A percentile compares a stretch with the other conserved stretches of the same genome.
Evolutionary conservation across 148 eudicot species (phyloP).

Genomic region (Silene latifolia): DNA sequence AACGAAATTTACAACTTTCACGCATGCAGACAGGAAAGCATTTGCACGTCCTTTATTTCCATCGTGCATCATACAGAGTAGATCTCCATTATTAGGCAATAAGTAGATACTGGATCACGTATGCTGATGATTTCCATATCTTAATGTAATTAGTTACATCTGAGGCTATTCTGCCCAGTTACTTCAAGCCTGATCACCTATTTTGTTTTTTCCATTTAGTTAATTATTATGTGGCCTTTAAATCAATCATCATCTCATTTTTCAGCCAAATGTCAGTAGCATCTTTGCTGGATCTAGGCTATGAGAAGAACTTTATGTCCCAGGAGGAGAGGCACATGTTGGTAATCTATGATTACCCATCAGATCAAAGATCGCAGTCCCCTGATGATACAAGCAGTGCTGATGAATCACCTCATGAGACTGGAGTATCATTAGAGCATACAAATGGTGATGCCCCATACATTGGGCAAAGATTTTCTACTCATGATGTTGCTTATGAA

Average conservation of each 20-base stretch:
- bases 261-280: slow-evolving; percentile 22
- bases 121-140: neutral
- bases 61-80: neutral
- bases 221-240: neutral
- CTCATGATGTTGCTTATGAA: slow-evolving; percentile 90
- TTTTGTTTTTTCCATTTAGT: neutral
- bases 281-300: slow-evolving; percentile 23
- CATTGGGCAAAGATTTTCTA: slow-evolving; percentile 78
- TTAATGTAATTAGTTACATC: neutral
- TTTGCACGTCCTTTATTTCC: neutral
- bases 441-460: slow-evolving; percentile 62
- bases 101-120: neutral
- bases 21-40: neutral
- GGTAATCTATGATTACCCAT: slow-evolving; percentile 63
- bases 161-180: neutral
- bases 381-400: slow-evolving; percentile 78
- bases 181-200: neutral
- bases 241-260: neutral
- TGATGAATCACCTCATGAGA: slow-evolving; percentile 75
- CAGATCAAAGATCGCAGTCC: slow-evolving; percentile 80
- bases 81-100: neutral
- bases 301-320: slow-evolving; percentile 39
- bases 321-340: slow-evolving; percentile 56
- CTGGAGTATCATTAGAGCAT: slow-evolving; percentile 55
- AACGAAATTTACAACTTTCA: neutral